Evolutionary conservation across 495 filamentous ascomycete species (phyloP).

Genomic region (Hypoxylon fragiforme): DNA sequence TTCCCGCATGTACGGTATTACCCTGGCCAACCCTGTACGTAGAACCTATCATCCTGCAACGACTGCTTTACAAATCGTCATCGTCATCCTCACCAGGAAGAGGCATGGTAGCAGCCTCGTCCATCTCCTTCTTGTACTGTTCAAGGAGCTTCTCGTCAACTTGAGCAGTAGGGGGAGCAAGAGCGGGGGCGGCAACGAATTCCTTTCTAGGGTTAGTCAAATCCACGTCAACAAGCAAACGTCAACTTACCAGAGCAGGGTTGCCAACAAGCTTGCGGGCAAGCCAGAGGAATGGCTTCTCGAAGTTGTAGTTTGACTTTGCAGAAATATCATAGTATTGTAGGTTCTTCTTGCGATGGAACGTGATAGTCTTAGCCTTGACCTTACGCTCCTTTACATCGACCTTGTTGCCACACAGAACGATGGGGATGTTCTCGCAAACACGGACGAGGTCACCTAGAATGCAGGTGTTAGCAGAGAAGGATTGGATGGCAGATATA

Average conservation of each 20-base stretch:
- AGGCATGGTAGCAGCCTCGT: constrained; percentile 75
- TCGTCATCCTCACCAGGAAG: constrained; percentile 96
- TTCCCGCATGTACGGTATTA: constrained; percentile 32
- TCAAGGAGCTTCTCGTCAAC: constrained; percentile 82
- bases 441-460: constrained; percentile 98
- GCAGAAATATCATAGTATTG: constrained; percentile 99
- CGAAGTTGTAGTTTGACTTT: constrained; percentile 99
- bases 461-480: constrained; percentile 8
- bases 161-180: constrained; percentile 87
- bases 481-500: not conserved
- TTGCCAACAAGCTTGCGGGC: constrained; percentile 98
- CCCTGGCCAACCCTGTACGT: constrained; percentile 21
- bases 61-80: constrained; percentile 54
- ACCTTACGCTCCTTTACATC: constrained; percentile 99
- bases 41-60: constrained; percentile 7
- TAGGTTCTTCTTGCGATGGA: constrained; percentile 99
- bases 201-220: constrained; percentile 60
- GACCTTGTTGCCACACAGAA: constrained; percentile 99
- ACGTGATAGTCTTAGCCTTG: constrained; percentile 99
- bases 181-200: constrained; percentile 92
- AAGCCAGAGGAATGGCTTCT: constrained; percentile 99
- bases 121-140: constrained; percentile 88
- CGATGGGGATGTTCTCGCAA: constrained; percentile 99
- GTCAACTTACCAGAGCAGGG: constrained; percentile 70
- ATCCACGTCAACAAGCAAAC: not conserved